Conservation (phyloP, 768 basidiomycete species). For the Auriculariales sp. region DNA sequence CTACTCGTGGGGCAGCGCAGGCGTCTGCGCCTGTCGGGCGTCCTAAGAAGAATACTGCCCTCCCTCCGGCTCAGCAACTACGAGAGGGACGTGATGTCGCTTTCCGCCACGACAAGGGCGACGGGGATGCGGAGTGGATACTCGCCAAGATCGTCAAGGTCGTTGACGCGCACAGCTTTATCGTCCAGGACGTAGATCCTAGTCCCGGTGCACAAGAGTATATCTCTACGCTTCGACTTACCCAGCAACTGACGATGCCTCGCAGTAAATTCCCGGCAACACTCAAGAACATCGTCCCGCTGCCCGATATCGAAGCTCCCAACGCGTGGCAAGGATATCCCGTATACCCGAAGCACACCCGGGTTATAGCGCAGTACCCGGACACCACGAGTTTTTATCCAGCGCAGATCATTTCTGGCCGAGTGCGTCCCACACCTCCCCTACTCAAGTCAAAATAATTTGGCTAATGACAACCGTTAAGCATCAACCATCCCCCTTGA, state of each 20-base stretch:
- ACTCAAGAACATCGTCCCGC: constrained; percentile 50
- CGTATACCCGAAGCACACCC: constrained; percentile 58
- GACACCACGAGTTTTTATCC: constrained; percentile 87
- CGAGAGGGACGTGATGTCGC: constrained; percentile 68
- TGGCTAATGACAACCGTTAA: constrained; percentile 20
- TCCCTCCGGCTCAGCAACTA: constrained; percentile 53
- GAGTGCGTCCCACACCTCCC: constrained; percentile 21
- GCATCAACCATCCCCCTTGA: constrained; percentile 15
- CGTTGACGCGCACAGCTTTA: constrained; percentile 44
- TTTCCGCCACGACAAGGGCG: constrained; percentile 44
- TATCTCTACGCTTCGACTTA: background rate
- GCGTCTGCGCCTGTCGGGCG: constrained; percentile 31
- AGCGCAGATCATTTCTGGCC: constrained; percentile 62
- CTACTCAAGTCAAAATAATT: too few relatives aligned
- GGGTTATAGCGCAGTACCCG: constrained; percentile 78
- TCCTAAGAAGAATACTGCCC: constrained; percentile 51
- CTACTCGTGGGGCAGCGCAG: constrained; percentile 5
- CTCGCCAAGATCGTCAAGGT: constrained; percentile 29
- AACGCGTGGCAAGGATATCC: constrained; percentile 39
- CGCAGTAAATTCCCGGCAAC: constrained; percentile 53
- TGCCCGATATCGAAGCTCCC: constrained; percentile 46
- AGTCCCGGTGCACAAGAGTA: constrained; percentile 41
- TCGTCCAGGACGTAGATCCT: constrained; percentile 64
- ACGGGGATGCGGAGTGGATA: constrained; percentile 49
- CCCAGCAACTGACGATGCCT: background rate